These are phyloP conservation scores for Phytophthora nicotianae DNA, from an alignment of 352 stramenopile genomes.

Conservation along the genomic window DNA sequence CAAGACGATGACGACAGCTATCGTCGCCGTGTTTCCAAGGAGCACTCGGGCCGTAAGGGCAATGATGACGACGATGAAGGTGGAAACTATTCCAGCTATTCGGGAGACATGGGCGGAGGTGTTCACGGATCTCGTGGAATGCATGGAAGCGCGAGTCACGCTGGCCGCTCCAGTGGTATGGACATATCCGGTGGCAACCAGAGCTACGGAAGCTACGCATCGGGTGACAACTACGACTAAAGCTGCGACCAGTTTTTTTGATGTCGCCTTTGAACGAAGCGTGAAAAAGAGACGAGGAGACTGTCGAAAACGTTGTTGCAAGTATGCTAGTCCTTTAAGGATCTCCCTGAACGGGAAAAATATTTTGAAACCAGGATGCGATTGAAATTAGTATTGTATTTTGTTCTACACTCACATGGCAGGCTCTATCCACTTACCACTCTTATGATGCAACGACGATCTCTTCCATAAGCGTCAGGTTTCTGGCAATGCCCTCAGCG, in stretches of 20 bases:
- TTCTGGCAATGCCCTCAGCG: slow-evolving; percentile 74
- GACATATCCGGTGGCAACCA: slow-evolving; percentile 13
- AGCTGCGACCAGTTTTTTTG: too few relatives aligned
- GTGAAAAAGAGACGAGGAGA: too few relatives aligned
- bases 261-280: too few relatives aligned
- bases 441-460: slow-evolving; percentile 72
- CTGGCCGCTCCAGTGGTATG: slow-evolving; percentile 11
- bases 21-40: not conserved
- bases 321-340: too few relatives aligned
- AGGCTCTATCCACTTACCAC: not conserved
- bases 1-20: slow-evolving; percentile 8
- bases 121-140: slow-evolving; percentile 9
- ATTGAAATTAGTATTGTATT: slow-evolving; percentile 4
- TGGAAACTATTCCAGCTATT: slow-evolving; percentile 12
- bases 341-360: too few relatives aligned
- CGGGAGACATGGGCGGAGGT: slow-evolving; percentile 3
- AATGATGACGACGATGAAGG: slow-evolving; percentile 1
- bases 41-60: not conserved
- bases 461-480: slow-evolving; percentile 76
- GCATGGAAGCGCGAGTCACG: not conserved
- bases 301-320: too few relatives aligned
- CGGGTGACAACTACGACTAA: slow-evolving; percentile 20
- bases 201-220: slow-evolving; percentile 12
- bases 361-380: not conserved
- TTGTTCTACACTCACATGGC: slow-evolving; percentile 1